These are phyloP conservation scores for Golubevia sp. DNA, from an alignment of 1,284 basidiomycete genomes.

Conservation along the genomic window DNA sequence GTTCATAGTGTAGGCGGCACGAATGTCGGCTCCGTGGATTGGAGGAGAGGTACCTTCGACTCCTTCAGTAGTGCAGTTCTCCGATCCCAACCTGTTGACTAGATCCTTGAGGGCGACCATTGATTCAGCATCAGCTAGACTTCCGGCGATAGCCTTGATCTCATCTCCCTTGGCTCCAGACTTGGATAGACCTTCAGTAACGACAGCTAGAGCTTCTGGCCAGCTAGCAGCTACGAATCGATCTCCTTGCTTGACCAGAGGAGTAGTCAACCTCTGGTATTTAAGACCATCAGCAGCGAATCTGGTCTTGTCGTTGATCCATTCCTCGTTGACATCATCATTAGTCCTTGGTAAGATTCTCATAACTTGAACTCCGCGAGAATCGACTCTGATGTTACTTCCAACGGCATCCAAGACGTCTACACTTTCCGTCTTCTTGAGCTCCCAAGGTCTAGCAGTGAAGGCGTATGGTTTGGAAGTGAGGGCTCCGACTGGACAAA, in stretches of 20 bases:
- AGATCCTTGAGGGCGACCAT: conserved; percentile 3
- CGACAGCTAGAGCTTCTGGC: background rate
- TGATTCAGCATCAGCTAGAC: background rate
- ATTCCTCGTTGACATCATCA: conserved; percentile 4
- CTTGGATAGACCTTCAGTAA: conserved; percentile 2
- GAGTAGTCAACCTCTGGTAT: conserved; percentile 2
- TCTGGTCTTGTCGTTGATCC: conserved; percentile 6
- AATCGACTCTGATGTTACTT: conserved; percentile 1
- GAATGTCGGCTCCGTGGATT: background rate
- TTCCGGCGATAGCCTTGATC: conserved; percentile 4
- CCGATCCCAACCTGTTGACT: conserved; percentile 3
- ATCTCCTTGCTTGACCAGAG: background rate
- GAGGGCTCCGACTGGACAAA: conserved; percentile 1
- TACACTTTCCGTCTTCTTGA: conserved; percentile 1
- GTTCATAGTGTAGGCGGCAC: conserved; percentile 1
- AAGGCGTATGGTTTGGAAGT: conserved; percentile 4
- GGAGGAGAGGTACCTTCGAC: background rate
- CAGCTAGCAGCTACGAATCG: background rate
- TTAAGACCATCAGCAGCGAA: conserved; percentile 1
- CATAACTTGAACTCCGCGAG: background rate
- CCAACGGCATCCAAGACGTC: conserved; percentile 3
- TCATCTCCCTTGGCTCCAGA: conserved; percentile 4
- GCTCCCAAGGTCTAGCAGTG: conserved; percentile 1
- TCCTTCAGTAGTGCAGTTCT: background rate
- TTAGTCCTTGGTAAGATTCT: background rate